Evolutionary conservation across 2,329 filamentous ascomycete genomes (phyloP).

Genomic region (Penicillium sclerotiorum): DNA sequence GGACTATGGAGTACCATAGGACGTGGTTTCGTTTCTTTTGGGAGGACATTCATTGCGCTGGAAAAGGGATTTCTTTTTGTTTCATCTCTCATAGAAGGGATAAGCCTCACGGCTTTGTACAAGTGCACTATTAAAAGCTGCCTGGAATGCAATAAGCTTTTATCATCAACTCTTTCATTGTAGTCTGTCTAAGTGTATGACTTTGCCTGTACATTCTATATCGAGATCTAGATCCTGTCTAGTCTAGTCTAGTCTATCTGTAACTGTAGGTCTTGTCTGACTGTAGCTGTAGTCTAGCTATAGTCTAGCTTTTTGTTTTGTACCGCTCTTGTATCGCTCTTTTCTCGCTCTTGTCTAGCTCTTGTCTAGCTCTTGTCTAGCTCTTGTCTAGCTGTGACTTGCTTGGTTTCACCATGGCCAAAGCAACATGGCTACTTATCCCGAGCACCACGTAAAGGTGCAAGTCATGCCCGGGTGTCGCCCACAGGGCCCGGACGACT

Average conservation of each 20-base stretch:
- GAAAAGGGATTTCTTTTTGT: conserved; percentile 9
- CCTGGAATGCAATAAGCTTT: conserved; percentile 21
- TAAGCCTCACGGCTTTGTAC: conserved; percentile 24
- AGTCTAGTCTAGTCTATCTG: not conserved
- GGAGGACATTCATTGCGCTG: conserved; percentile 1
- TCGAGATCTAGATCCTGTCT: not conserved
- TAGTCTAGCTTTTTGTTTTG: too few relatives aligned
- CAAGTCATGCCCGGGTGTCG: conserved; percentile 15
- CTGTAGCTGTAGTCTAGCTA: not conserved
- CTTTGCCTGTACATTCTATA: not conserved
- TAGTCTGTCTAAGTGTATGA: too few relatives aligned
- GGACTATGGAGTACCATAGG: conserved; percentile 23
- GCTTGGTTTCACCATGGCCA: conserved; percentile 16
- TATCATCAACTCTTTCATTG: not conserved
- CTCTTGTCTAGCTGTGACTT: conserved; percentile 13
- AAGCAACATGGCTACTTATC: conserved; percentile 17
- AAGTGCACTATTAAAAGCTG: conserved; percentile 19
- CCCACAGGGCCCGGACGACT: conserved; percentile 16
- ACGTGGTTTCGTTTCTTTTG: conserved; percentile 12
- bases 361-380: not conserved
- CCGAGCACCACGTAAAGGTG: conserved; percentile 22
- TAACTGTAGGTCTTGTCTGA: not conserved
- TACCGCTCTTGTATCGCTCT: too few relatives aligned
- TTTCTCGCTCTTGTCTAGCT: too few relatives aligned
- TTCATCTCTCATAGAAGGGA: conserved; percentile 15